Base-by-base conservation (phyloP, 768 basidiomycete species). In the Xerocomus potaroensis region DNA sequence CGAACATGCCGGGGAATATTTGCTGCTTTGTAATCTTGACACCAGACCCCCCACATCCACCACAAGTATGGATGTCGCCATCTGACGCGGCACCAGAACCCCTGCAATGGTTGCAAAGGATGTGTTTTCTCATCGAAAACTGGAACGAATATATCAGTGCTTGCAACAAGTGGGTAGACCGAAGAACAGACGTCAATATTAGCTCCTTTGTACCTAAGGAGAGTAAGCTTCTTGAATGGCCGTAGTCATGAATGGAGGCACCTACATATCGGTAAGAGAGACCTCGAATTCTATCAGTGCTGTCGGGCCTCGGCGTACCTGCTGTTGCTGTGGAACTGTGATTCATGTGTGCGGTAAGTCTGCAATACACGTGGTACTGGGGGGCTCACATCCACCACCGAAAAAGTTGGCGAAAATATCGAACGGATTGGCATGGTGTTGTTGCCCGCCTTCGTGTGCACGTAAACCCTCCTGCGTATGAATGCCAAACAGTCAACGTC, bases 1-100 rank as follows among this genome's bases (percentile, higher is more conserved):
- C 87, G 59, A 85, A 89, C 94, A 96, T 96, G 21, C 93, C 94
- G 2, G 94, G 93, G 76, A 95, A 94, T 50, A 99, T 89, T 70
- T 71, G 96, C 62, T 96, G 92, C 45, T 90, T 84, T 39, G 84
- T 78, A 19, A 96, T 65, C 60, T 88, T 86, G 43, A 95, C 77
- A 30, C 96, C 96, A 40, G 81, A 72, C 16, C 96, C 96, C 43
- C 80, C 77, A 61, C 96, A 99, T 10, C 78, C 78, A 3, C 79
- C 64, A 63, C 96, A 99, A n/a, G 79, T 77, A 58, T 91, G 88
- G 39, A 96, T 88, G 61, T 96, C 90, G 7, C 77, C 67, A 48
- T 91, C 89, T 0, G 91, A 88, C 2, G 91, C 87, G 0, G 96
- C 96, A 19, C 96, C 96, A 0, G 91, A 83, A 19, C 96, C 96